Evolutionary conservation across 2,329 filamentous ascomycete species (phyloP).

Genomic region (Cercospora beticola): DNA sequence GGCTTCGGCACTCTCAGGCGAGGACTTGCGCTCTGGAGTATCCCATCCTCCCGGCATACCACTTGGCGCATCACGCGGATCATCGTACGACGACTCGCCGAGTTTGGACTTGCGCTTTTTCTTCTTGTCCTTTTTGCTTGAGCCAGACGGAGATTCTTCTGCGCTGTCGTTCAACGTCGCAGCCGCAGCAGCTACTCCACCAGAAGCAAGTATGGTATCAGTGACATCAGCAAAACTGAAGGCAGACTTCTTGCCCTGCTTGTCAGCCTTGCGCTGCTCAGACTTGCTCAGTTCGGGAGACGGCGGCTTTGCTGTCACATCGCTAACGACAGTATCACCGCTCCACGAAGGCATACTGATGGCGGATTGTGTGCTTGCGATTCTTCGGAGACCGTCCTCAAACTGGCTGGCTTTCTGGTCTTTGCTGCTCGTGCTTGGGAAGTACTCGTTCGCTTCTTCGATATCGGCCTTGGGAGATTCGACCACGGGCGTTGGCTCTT

Average conservation of each 20-base stretch:
- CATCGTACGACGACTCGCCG: slow-evolving; percentile 36
- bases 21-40: slow-evolving; percentile 19
- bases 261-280: slow-evolving; percentile 30
- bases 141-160: slow-evolving; percentile 25
- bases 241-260: slow-evolving; percentile 17
- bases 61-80: slow-evolving; percentile 29
- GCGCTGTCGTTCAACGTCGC: slow-evolving; percentile 22
- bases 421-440: slow-evolving; percentile 36
- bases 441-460: slow-evolving; percentile 28
- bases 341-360: slow-evolving; percentile 12
- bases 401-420: slow-evolving; percentile 46
- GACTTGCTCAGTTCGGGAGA: slow-evolving; percentile 27
- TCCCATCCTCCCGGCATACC: slow-evolving; percentile 35
- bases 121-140: slow-evolving; percentile 36
- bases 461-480: slow-evolving; percentile 14
- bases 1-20: slow-evolving; percentile 27
- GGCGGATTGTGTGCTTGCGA: slow-evolving; percentile 6
- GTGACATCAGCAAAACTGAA: slow-evolving; percentile 34
- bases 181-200: slow-evolving; percentile 29
- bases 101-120: slow-evolving; percentile 38
- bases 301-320: slow-evolving; percentile 10
- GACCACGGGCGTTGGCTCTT: slow-evolving; percentile 10
- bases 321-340: slow-evolving; percentile 8
- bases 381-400: slow-evolving; percentile 28
- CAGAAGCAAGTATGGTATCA: slow-evolving; percentile 31